Evolutionary conservation across 306 rosid species (phyloP).

Genomic region (Lathyrus aphaca): DNA sequence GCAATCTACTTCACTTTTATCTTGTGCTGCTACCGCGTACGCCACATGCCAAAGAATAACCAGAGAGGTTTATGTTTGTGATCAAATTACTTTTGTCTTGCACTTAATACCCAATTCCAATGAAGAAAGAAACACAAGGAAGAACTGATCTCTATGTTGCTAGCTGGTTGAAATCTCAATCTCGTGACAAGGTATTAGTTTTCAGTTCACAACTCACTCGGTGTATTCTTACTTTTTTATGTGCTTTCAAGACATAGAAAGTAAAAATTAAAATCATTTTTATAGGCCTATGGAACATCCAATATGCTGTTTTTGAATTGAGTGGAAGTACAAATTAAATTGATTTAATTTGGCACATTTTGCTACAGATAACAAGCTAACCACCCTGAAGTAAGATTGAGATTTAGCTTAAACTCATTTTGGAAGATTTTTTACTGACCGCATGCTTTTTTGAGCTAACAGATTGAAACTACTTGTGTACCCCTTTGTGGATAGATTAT

Average conservation of each 20-base stretch:
- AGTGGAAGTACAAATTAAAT: background rate
- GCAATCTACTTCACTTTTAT: conserved; percentile 4
- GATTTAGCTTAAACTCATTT: conserved; percentile 23
- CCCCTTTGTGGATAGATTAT: conserved; percentile 54
- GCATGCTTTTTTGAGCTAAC: conserved; percentile 21
- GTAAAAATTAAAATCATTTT: background rate
- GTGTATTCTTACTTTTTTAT: conserved; percentile 20
- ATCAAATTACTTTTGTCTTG: conserved; percentile 24
- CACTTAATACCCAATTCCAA: conserved; percentile 77
- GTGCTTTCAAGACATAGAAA: background rate
- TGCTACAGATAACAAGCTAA: background rate
- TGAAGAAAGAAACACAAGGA: conserved; percentile 85
- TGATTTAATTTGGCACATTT: conserved; percentile 20
- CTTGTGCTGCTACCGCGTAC: conserved; percentile 1
- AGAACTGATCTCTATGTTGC: conserved; percentile 73
- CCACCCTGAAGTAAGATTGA: conserved; percentile 19
- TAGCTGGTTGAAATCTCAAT: conserved; percentile 86
- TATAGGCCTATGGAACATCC: conserved; percentile 11
- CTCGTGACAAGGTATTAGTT: conserved; percentile 76
- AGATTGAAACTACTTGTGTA: conserved; percentile 30
- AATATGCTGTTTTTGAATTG: conserved; percentile 23
- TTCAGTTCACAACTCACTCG: conserved; percentile 17
- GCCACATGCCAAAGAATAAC: conserved; percentile 15
- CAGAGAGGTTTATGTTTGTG: conserved; percentile 1
- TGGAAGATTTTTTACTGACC: background rate